Conservation (phyloP, 192 early-diverging fungal species). For the Podila verticillata region DNA sequence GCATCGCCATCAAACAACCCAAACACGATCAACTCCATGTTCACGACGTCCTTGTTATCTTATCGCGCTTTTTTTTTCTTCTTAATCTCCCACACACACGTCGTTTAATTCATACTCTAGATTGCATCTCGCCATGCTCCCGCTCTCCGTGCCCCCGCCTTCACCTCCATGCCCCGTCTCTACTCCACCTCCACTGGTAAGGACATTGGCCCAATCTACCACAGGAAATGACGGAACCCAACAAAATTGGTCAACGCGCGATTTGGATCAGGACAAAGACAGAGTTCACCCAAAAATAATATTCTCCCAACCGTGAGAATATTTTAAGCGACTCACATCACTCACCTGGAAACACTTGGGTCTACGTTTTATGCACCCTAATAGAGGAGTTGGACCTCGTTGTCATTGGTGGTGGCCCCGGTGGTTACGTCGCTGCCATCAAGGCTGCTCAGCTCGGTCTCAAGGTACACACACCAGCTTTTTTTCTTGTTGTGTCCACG, state of each 20-base stretch:
- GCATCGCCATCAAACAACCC: background rate
- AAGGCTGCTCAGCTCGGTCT: constrained; percentile 98
- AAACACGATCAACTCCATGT: background rate
- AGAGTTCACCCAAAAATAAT: constrained; percentile 4
- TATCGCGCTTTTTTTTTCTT: background rate
- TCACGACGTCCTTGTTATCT: background rate
- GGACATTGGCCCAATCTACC: background rate
- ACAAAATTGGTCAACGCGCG: background rate
- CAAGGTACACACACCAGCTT: constrained; percentile 69
- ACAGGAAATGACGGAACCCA: background rate
- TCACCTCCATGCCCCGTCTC: constrained; percentile 50
- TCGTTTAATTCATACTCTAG: background rate
- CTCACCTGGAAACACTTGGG: background rate
- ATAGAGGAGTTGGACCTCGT: constrained; percentile 78
- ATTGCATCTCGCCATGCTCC: constrained; percentile 48
- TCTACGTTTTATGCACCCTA: background rate
- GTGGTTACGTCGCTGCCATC: constrained; percentile 98
- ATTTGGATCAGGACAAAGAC: constrained; percentile 1
- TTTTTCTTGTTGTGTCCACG: background rate
- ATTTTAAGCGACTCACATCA: constrained; percentile 1
- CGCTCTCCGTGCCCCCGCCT: constrained; percentile 37
- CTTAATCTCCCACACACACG: background rate
- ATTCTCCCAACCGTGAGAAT: constrained; percentile 2
- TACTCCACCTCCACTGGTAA: constrained; percentile 48
- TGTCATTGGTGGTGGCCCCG: constrained; percentile 96